Base-by-base conservation (phyloP, 805 yeast genomes). In the Saccharomycopsis lassenensis region DNA sequence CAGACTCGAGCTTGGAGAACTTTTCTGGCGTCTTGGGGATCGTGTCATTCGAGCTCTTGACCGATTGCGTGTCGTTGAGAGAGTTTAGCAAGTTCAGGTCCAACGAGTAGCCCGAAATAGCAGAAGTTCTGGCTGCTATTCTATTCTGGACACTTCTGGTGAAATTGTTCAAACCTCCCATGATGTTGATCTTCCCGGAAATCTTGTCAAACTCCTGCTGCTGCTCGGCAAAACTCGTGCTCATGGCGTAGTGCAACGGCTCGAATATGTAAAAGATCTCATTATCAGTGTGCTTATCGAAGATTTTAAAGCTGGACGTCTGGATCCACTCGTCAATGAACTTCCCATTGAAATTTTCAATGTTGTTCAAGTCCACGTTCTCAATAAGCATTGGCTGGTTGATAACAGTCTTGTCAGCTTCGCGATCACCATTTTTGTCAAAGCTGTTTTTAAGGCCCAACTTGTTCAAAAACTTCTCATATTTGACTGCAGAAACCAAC, bases 401-500 rank as follows among this genome's bases (percentile, higher is more conserved):
- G n/a, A 31, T 27, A 20, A 30, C 31, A 11, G 23, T 19, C 48
- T 57, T 46, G 43, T 48, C 44, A 49, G 47, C 47, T 42, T 46
- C 56, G 46, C 29, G 15, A 20, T 47, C 48, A 15, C 52, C 35
- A n/a, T n/a, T n/a, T 49, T 26, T 35, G 56, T 33, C 32, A 58
- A 59, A 18, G 59, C 47, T 12, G 63, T 62, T 56, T 6, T 50
- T 51, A 8, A 57, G 60, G 35, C 59, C 59, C 32, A 59, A 61
- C 35, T 48, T 51, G 3, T 50, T 54, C 7, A 69, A 47, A 49
- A 77, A 84, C 33, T 67, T 73, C 46, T 69, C 69, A 48, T 77
- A 81, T 54, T 93, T 80, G 16, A 71, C 74, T 18, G 82, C 67
- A 0, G 94, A 65, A 17, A 89, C 54, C 44, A 91, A 54, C 7